Conservation (phyloP, 768 basidiomycete genomes). For the Termitomyces sp. region DNA sequence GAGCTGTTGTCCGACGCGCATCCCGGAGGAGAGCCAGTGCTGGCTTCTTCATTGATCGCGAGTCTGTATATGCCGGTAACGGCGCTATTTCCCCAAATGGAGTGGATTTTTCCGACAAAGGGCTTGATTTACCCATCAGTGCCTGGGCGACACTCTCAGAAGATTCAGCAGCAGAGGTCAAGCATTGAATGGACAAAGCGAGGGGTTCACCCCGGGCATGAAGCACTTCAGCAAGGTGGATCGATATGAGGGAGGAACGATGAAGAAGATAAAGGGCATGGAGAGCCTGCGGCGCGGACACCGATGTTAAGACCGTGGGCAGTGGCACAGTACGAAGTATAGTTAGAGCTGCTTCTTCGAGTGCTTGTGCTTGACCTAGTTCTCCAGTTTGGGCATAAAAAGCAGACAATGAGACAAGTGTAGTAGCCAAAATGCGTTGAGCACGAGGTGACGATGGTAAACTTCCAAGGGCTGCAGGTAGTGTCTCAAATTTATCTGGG, state of each 20-base stretch:
- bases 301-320: conserved; percentile 34
- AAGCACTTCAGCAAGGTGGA: conserved; percentile 70
- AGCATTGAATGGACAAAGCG: conserved; percentile 45
- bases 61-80: conserved; percentile 37
- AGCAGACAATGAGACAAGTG: conserved; percentile 67
- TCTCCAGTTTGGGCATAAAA: conserved; percentile 57
- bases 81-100: conserved; percentile 27
- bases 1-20: conserved; percentile 62
- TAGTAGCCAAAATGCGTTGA: conserved; percentile 56
- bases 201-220: conserved; percentile 40
- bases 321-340: conserved; percentile 50
- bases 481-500: conserved; percentile 13
- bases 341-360: conserved; percentile 51
- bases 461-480: conserved; percentile 25
- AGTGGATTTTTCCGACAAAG: conserved; percentile 26
- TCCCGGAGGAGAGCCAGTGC: conserved; percentile 60
- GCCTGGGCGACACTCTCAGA: conserved; percentile 58
- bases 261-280: conserved; percentile 66
- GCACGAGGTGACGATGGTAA: conserved; percentile 52
- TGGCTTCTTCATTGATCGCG: conserved; percentile 44
- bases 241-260: conserved; percentile 64
- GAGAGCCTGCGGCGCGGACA: conserved; percentile 52
- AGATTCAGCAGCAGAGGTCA: conserved; percentile 57
- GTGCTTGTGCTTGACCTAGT: conserved; percentile 44
- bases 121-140: conserved; percentile 37